Percentiles rank a stretch among this genome's conserved stretches.
Evolutionary conservation across 257 asterid species (phyloP).

Genomic region (Nicotiana attenuata): DNA sequence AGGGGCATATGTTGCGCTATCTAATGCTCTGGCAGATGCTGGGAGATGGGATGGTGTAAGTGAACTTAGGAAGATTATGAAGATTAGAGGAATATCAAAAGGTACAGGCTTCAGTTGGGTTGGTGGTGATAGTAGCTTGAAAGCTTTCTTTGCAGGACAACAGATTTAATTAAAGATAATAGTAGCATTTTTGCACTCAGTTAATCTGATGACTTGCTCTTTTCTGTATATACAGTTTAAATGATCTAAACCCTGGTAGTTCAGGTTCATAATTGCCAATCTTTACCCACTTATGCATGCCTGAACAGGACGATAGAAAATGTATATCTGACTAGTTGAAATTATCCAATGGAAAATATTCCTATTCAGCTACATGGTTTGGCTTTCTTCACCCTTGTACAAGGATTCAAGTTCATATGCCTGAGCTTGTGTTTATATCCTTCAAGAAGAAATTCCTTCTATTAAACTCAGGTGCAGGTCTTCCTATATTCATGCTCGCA

Average conservation of each 20-base stretch:
- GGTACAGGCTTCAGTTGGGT: slow-evolving; percentile 91
- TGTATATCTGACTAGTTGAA: neutral
- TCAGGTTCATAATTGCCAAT: neutral
- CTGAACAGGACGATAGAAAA: neutral
- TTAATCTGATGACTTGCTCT: neutral
- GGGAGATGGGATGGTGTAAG: slow-evolving; percentile 86
- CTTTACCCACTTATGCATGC: neutral
- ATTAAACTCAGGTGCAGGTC: neutral
- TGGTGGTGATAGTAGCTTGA: slow-evolving; percentile 52
- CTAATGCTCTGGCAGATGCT: slow-evolving; percentile 78
- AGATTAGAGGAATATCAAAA: slow-evolving; percentile 65
- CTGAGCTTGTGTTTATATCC: neutral
- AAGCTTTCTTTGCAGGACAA: slow-evolving; percentile 65
- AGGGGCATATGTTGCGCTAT: slow-evolving; percentile 76
- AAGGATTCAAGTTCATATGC: neutral
- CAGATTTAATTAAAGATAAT: slow-evolving; percentile 12
- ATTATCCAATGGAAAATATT: neutral
- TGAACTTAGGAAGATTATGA: slow-evolving; percentile 81
- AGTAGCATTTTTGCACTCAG: neutral
- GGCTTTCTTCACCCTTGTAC: neutral
- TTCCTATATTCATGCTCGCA: too few species aligned
- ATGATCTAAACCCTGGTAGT: neutral
- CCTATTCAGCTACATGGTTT: neutral
- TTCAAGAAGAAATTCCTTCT: neutral
- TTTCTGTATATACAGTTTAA: neutral